Conservation (phyloP, 1,284 basidiomycete genomes). For the Stygiomarasmius scandens region DNA sequence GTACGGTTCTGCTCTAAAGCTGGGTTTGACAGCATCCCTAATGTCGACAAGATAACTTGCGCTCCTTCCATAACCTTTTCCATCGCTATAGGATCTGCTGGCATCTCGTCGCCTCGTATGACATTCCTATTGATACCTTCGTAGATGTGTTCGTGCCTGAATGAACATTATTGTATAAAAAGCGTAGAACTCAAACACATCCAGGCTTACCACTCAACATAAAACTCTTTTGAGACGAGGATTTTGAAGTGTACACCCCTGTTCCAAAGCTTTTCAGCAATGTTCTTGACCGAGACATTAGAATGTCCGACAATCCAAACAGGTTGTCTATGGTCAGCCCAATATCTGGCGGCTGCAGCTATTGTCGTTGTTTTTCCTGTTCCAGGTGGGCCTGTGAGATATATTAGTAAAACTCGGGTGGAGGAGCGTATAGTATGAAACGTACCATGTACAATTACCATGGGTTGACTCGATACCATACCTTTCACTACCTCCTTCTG, state of each 20-base stretch:
- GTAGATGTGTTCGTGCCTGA: slow-evolving; percentile 56
- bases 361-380: slow-evolving; percentile 22
- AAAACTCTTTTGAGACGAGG: slow-evolving; percentile 52
- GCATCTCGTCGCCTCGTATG: slow-evolving; percentile 41
- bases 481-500: slow-evolving; percentile 26
- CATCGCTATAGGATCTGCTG: slow-evolving; percentile 21
- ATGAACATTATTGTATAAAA: too few relatives aligned
- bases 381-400: slow-evolving; percentile 20
- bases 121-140: slow-evolving; percentile 31
- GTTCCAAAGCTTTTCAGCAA: slow-evolving; percentile 31
- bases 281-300: slow-evolving; percentile 22
- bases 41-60: slow-evolving; percentile 42
- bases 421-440: too few relatives aligned
- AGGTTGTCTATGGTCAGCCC: slow-evolving; percentile 4
- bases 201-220: slow-evolving; percentile 44
- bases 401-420: not conserved
- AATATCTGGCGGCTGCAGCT: slow-evolving; percentile 16
- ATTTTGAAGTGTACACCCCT: slow-evolving; percentile 43
- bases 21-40: slow-evolving; percentile 47
- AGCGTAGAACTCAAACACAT: not conserved
- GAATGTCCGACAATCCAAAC: slow-evolving; percentile 21
- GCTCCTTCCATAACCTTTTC: slow-evolving; percentile 27
- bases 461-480: slow-evolving; percentile 27
- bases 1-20: slow-evolving; percentile 31
- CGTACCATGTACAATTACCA: slow-evolving; percentile 34